Conservation (phyloP, 2,329 filamentous ascomycete species). For the Dothiorella sarmentorum region DNA sequence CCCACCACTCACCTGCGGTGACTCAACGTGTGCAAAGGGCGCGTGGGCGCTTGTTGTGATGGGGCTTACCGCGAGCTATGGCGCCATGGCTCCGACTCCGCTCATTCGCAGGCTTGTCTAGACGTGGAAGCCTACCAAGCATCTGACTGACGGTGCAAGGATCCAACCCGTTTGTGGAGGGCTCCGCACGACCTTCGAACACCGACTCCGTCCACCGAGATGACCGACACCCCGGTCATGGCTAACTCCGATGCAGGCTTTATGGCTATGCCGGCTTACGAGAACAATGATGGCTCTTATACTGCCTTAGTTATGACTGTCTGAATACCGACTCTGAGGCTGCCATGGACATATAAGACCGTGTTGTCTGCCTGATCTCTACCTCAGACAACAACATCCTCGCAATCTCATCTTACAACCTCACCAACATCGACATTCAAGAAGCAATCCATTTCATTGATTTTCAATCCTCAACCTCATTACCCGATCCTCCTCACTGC, state of each 20-base stretch:
- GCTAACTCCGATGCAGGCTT: background rate
- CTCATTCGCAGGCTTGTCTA: background rate
- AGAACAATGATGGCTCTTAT: background rate
- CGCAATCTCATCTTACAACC: background rate
- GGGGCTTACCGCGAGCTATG: background rate
- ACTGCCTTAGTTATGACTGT: conserved; percentile 6
- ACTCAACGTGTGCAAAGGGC: background rate
- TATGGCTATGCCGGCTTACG: background rate
- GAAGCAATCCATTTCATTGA: too few relatives aligned
- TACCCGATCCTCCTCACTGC: background rate
- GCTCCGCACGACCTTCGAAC: background rate
- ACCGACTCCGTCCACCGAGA: background rate
- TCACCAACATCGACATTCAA: background rate
- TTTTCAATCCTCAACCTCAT: too few relatives aligned
- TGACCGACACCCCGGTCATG: background rate
- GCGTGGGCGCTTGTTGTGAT: background rate
- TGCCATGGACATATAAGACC: background rate
- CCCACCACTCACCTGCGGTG: background rate
- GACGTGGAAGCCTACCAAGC: background rate
- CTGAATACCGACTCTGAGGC: background rate
- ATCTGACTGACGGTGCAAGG: background rate
- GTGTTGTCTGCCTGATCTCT: background rate
- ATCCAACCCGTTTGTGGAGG: background rate
- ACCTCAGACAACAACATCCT: background rate
- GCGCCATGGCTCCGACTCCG: background rate